phyloP scores from a whole-genome alignment of 2,329 filamentous ascomycete genomes.

The Orbilia javanica region DNA sequence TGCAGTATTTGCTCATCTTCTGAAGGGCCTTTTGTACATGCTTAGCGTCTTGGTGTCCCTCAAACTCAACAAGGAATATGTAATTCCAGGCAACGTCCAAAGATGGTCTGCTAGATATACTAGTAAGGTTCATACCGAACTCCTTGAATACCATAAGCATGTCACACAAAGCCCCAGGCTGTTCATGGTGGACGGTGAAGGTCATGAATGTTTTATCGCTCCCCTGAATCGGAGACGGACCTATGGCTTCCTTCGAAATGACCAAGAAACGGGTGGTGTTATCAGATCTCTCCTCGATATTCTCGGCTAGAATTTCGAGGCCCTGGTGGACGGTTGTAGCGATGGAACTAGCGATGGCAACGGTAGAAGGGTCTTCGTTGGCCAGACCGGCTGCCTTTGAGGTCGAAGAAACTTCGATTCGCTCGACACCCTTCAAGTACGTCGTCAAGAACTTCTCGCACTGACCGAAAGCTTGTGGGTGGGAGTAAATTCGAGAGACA shows the following conservation, averaged over 20 bases:
- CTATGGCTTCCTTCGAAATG: conserved; percentile 65
- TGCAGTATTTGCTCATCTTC: conserved; percentile 68
- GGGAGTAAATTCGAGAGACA: conserved; percentile 85
- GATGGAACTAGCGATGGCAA: conserved; percentile 81
- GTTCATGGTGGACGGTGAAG: conserved; percentile 83
- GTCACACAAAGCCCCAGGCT: conserved; percentile 84
- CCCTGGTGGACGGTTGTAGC: conserved; percentile 75
- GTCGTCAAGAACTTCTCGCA: conserved; percentile 80
- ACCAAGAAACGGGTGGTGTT: conserved; percentile 86
- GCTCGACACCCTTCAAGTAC: conserved; percentile 79
- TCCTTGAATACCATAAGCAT: conserved; percentile 82
- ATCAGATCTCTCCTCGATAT: conserved; percentile 79
- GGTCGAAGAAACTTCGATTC: conserved; percentile 86
- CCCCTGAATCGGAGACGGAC: conserved; percentile 24
- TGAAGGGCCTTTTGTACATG: conserved; percentile 74
- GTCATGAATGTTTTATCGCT: conserved; percentile 71
- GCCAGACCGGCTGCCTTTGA: conserved; percentile 86
- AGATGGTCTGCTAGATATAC: conserved; percentile 88
- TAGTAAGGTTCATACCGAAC: conserved; percentile 83
- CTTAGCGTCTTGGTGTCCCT: conserved; percentile 73
- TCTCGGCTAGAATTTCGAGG: conserved; percentile 72
- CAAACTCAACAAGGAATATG: conserved; percentile 93
- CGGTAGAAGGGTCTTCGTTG: conserved; percentile 71
- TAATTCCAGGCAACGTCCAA: conserved; percentile 83
- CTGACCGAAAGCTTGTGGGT: conserved; percentile 96